phyloP scores from a whole-genome alignment of 2,329 filamentous ascomycete species.

The Myriosclerotinia duriaeana region DNA sequence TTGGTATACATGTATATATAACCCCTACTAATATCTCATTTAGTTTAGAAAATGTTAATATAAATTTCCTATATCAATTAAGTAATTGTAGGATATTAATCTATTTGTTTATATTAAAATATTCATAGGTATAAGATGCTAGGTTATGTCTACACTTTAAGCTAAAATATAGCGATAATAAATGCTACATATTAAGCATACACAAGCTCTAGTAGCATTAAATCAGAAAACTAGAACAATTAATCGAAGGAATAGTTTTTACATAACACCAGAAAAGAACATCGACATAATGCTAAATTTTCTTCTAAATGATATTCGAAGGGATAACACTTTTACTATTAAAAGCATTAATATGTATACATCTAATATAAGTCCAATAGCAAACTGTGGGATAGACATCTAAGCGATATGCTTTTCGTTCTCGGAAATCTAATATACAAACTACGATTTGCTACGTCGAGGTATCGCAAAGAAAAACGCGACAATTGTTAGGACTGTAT shows the following conservation, averaged over 20 bases:
- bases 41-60: background rate
- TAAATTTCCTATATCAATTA: background rate
- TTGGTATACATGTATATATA: slow-evolving; percentile 2
- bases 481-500: slow-evolving; percentile 2
- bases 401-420: background rate
- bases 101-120: background rate
- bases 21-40: slow-evolving; percentile 1
- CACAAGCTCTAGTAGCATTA: background rate
- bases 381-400: background rate
- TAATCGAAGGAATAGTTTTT: background rate
- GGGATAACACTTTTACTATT: background rate
- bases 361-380: slow-evolving; percentile 7
- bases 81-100: background rate
- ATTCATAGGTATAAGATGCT: slow-evolving; percentile 2
- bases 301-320: slow-evolving; percentile 1
- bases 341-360: slow-evolving; percentile 8
- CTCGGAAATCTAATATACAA: background rate
- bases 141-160: background rate
- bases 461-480: slow-evolving; percentile 1
- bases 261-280: slow-evolving; percentile 8
- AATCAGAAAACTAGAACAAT: background rate
- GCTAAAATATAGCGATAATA: background rate
- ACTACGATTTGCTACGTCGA: background rate
- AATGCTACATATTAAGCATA: slow-evolving; percentile 9
- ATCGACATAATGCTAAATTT: slow-evolving; percentile 7